Percentiles rank a stretch among this genome's conserved stretches.
phyloP scores from a whole-genome alignment of 164 flowering plant species.

The Tetrastigma voinierianum region DNA sequence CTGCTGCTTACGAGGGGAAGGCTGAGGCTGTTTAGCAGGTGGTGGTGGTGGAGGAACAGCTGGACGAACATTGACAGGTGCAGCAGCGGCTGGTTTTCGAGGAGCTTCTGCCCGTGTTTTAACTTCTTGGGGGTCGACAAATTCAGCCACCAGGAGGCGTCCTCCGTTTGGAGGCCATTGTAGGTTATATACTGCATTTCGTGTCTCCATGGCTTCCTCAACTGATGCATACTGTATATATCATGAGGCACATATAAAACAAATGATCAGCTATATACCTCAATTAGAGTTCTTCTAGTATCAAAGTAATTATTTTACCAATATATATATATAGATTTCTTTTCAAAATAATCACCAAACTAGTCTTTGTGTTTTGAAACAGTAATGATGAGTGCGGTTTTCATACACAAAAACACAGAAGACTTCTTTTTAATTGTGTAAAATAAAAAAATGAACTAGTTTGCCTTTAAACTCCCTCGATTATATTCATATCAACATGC shows the following conservation, averaged over 20 bases:
- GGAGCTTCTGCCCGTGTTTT: conserved; percentile 51
- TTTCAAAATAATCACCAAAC: too few relatives aligned
- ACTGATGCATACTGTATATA: conserved; percentile 87
- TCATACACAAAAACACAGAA: too few relatives aligned
- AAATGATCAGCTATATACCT: too few relatives aligned
- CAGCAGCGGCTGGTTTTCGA: conserved; percentile 28
- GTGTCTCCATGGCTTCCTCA: conserved; percentile 83
- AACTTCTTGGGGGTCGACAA: conserved; percentile 89
- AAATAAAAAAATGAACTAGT: too few relatives aligned
- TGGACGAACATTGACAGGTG: conserved; percentile 27
- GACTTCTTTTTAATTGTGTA: too few relatives aligned
- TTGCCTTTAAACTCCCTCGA: too few relatives aligned
- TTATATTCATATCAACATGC: too few relatives aligned
- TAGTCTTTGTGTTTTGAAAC: too few relatives aligned
- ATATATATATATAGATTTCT: too few relatives aligned
- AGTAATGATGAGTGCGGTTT: too few relatives aligned
- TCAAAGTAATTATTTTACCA: too few relatives aligned
- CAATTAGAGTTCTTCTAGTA: too few relatives aligned
- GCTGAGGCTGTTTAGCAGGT: conserved; percentile 31
- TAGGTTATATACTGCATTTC: conserved; percentile 83
- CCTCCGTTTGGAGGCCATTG: conserved; percentile 98
- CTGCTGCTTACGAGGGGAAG: conserved; percentile 56
- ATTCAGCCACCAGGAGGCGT: conserved; percentile 72
- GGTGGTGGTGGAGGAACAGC: conserved; percentile 12
- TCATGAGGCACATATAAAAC: background rate